Evolutionary conservation across 1,139 yeast genomes (phyloP).

Genomic region (Yamadazyma mexicana): DNA sequence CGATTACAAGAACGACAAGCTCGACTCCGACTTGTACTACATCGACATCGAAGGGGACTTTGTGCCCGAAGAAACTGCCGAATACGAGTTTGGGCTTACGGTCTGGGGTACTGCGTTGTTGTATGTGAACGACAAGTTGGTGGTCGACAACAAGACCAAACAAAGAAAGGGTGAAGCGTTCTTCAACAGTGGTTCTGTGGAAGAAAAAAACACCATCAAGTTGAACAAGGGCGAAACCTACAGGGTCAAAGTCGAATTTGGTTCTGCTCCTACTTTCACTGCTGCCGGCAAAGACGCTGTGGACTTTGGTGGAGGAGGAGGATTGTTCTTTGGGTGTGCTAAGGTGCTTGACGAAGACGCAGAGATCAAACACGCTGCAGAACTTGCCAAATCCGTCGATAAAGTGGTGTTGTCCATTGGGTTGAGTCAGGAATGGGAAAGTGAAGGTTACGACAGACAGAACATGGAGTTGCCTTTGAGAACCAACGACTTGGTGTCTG

Average conservation of each 20-base stretch:
- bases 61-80: constrained; percentile 46
- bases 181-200: constrained; percentile 48
- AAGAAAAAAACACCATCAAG: constrained; percentile 37
- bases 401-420: constrained; percentile 46
- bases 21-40: constrained; percentile 28
- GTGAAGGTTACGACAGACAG: constrained; percentile 34
- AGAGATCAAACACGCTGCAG: constrained; percentile 25
- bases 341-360: constrained; percentile 21
- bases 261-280: constrained; percentile 48
- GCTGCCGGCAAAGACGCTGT: constrained; percentile 17
- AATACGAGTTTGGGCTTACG: constrained; percentile 50
- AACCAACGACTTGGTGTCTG: constrained; percentile 48
- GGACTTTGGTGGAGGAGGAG: constrained; percentile 29
- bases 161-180: constrained; percentile 51
- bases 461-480: constrained; percentile 43
- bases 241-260: constrained; percentile 49
- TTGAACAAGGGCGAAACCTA: constrained; percentile 43
- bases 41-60: constrained; percentile 46
- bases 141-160: constrained; percentile 55
- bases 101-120: constrained; percentile 55
- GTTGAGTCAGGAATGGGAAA: constrained; percentile 34
- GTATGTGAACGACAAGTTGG: constrained; percentile 48
- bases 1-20: constrained; percentile 41
- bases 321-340: constrained; percentile 28
- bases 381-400: constrained; percentile 29